Base-by-base conservation (phyloP, 2,329 filamentous ascomycete genomes). In the Colletotrichum trifolii region DNA sequence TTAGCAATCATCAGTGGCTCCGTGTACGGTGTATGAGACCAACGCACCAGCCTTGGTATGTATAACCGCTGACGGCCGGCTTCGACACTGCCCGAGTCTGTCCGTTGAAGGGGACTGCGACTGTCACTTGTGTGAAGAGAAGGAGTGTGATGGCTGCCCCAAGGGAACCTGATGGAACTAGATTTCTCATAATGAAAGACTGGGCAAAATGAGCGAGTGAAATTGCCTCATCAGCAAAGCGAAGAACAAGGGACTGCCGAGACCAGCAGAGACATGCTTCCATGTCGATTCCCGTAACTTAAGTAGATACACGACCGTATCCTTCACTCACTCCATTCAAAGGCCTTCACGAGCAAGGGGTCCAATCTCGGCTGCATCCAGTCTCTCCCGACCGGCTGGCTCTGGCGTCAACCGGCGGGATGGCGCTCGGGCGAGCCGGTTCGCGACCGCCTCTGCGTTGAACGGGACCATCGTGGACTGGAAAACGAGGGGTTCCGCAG, bases 1-100 rank as follows among this genome's bases (percentile, higher is more conserved):
- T 61, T 10, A 46, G 57, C 9, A 25, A 36, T 13, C 17, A 40
- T 15, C 25, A 17, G 9, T 43, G 15, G 8, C n/a, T 10, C 8
- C 6, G 6, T 6, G 43, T 11, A 46, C 15, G 4, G 8, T 8
- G 36, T 33, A 13, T 15, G 42, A 7, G n/a, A 17, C 25, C 10
- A 36, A 12, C 56, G 17, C 17, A 60, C 47, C 56, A 60, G 35
- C 47, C 56, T 60, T 60, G 56, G 11, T 60, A 60, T 9, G 56
- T 33, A 11, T 60, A 54, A 6, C 49, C 47, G 33, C 39, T 45
- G 12, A 45, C 17, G 15, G 38, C 34, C 6, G 56, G 49, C 34
- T 45, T 36, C 9, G 40, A n/a, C 9, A 53, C 39, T 3, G 47
- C 56, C 11, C 56, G 56, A 2, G 47, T 11, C 11, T 56, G 54